Conservation (phyloP, 2,329 filamentous ascomycete genomes). For the Pseudogymnoascus sp. region DNA sequence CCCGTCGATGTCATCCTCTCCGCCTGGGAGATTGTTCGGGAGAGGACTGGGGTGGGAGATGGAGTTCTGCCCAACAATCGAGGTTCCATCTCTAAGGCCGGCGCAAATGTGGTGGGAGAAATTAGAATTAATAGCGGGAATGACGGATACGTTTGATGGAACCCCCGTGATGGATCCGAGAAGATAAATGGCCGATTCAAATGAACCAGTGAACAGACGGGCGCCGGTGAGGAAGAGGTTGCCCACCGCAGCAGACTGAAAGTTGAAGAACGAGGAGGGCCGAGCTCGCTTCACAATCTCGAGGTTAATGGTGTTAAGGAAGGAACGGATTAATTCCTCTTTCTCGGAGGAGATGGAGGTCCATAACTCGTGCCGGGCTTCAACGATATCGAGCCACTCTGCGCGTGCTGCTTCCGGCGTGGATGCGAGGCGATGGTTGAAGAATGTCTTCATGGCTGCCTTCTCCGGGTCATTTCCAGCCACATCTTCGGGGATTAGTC, state of each 20-base stretch:
- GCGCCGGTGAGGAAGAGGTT: conserved; percentile 80
- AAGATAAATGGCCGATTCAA: conserved; percentile 88
- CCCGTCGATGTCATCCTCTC: conserved; percentile 17
- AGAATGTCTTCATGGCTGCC: conserved; percentile 70
- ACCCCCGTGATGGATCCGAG: conserved; percentile 83
- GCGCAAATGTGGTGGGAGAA: conserved; percentile 94
- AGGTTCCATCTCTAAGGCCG: conserved; percentile 65
- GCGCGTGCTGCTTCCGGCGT: conserved; percentile 54
- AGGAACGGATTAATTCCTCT: conserved; percentile 69
- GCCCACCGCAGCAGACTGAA: conserved; percentile 67
- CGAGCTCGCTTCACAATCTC: conserved; percentile 73
- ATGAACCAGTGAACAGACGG: conserved; percentile 82
- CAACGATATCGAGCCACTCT: conserved; percentile 87
- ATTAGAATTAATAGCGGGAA: conserved; percentile 90
- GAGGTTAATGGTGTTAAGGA: conserved; percentile 69
- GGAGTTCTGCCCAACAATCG: conserved; percentile 86
- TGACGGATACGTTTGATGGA: conserved; percentile 66
- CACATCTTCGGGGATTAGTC: conserved; percentile 67
- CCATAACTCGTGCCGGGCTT: conserved; percentile 76
- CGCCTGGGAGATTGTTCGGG: background rate
- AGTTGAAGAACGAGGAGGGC: conserved; percentile 69
- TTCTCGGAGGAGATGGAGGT: conserved; percentile 61
- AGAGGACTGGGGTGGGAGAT: conserved; percentile 66
- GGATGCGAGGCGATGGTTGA: conserved; percentile 76
- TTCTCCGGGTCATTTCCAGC: conserved; percentile 54